Percentiles rank a stretch among this genome's conserved stretches.
phyloP scores from a whole-genome alignment of 495 filamentous ascomycete species.

The Niebla homalea region DNA sequence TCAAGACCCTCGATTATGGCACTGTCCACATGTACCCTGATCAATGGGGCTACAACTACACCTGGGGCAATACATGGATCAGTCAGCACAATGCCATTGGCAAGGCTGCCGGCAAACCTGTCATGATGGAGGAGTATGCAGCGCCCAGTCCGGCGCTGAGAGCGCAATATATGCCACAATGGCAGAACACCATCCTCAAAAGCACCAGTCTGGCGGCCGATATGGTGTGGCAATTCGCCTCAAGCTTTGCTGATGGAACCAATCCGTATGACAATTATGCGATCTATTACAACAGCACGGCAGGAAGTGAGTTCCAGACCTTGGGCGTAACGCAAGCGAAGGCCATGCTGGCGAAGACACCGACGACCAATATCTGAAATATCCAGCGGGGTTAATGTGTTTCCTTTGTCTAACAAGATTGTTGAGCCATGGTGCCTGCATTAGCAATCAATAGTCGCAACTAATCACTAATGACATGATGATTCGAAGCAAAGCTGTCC shows the following conservation, averaged over 20 bases:
- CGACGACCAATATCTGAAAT: background rate
- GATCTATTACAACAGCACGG: constrained; percentile 10
- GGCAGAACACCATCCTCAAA: constrained; percentile 43
- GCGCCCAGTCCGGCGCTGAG: constrained; percentile 3
- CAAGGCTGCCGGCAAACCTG: constrained; percentile 45
- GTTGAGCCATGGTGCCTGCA: too few species aligned
- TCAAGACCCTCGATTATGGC: constrained; percentile 50
- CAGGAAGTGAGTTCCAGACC: constrained; percentile 7
- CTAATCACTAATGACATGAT: too few species aligned
- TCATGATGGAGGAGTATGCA: constrained; percentile 56
- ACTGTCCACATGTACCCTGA: constrained; percentile 55
- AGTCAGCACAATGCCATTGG: constrained; percentile 44
- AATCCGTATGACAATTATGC: constrained; percentile 15
- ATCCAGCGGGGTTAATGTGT: too few species aligned
- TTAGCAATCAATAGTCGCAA: too few species aligned
- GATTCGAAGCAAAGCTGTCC: too few species aligned
- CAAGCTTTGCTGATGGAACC: constrained; percentile 6
- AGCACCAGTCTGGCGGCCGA: constrained; percentile 40
- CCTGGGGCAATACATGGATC: constrained; percentile 46
- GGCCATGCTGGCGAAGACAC: constrained; percentile 14
- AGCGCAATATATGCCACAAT: constrained; percentile 32
- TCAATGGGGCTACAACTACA: constrained; percentile 29
- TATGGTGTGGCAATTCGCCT: constrained; percentile 55
- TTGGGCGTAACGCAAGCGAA: constrained; percentile 11
- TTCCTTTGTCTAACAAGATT: too few species aligned